phyloP scores from a whole-genome alignment of 1,284 basidiomycete species.

The Heterobasidion parviporum region DNA sequence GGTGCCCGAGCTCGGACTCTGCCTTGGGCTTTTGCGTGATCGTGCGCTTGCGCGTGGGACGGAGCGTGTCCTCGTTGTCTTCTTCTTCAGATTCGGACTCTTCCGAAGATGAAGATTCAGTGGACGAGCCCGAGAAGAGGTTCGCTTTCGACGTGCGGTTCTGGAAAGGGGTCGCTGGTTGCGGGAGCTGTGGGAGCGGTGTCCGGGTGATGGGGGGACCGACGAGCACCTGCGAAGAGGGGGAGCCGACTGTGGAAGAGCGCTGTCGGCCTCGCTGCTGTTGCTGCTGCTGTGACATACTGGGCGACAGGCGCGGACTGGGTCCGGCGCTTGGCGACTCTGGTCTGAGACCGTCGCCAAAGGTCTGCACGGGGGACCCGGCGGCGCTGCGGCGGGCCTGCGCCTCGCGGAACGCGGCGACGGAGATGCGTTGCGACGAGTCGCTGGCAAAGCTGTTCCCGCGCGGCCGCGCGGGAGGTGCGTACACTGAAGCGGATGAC shows the following conservation, averaged over 20 bases:
- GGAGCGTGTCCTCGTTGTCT: slow-evolving; percentile 18
- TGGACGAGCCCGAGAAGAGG: slow-evolving; percentile 9
- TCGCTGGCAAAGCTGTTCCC: not conserved
- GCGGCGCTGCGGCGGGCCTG: slow-evolving; percentile 57
- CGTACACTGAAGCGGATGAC: slow-evolving; percentile 14
- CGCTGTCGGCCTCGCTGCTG: slow-evolving; percentile 9
- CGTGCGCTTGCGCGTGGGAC: slow-evolving; percentile 24
- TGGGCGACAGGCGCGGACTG: slow-evolving; percentile 1
- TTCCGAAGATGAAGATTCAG: slow-evolving; percentile 19
- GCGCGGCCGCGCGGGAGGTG: slow-evolving; percentile 29
- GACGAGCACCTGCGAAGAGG: not conserved
- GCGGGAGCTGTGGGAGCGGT: not conserved
- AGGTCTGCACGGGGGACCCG: slow-evolving; percentile 49
- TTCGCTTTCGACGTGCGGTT: not conserved
- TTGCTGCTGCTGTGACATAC: slow-evolving; percentile 3
- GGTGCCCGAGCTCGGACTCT: slow-evolving; percentile 23
- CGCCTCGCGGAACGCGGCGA: slow-evolving; percentile 71
- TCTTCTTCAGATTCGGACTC: slow-evolving; percentile 28
- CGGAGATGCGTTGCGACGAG: slow-evolving; percentile 43
- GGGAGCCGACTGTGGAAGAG: slow-evolving; percentile 5
- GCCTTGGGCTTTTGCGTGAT: slow-evolving; percentile 21
- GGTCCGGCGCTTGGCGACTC: not conserved
- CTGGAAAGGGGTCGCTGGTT: too few relatives aligned
- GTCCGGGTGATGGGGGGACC: slow-evolving; percentile 7
- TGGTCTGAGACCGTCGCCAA: slow-evolving; percentile 32